Conservation (phyloP, 768 basidiomycete genomes). For the Lactifluus echinatus region DNA sequence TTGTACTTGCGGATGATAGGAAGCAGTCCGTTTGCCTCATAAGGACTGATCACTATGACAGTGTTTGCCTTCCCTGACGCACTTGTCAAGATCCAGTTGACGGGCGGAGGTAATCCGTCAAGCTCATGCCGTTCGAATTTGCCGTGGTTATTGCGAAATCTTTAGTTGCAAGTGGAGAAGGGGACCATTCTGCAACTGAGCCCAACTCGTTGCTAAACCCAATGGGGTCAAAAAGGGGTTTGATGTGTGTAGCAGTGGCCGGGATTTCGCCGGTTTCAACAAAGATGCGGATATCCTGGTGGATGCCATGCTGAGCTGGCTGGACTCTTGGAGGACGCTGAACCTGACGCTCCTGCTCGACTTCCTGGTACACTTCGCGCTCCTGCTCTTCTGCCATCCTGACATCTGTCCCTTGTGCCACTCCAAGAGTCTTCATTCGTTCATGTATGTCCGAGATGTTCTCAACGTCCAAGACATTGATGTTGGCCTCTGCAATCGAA, state of each 20-base stretch:
- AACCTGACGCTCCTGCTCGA: conserved; percentile 9
- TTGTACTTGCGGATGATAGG: conserved; percentile 9
- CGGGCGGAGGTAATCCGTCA: conserved; percentile 13
- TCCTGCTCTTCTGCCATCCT: conserved; percentile 16
- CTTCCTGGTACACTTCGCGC: conserved; percentile 15
- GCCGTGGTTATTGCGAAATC: conserved; percentile 6
- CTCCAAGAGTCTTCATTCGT: conserved; percentile 5
- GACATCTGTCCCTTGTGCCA: neutral
- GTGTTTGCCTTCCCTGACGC: neutral
- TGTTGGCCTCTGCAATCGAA: neutral
- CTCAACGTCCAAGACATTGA: neutral
- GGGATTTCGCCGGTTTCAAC: conserved; percentile 2
- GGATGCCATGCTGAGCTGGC: neutral
- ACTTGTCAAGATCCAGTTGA: conserved; percentile 14
- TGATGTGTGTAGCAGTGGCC: neutral
- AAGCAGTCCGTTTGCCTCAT: conserved; percentile 13
- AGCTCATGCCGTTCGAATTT: neutral
- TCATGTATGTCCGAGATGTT: neutral
- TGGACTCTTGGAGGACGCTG: neutral
- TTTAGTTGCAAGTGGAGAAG: conserved; percentile 2
- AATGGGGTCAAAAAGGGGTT: neutral
- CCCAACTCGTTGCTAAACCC: neutral
- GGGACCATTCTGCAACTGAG: neutral
- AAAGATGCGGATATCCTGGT: conserved; percentile 2
- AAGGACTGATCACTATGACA: conserved; percentile 8